Conservation (phyloP, 2,329 filamentous ascomycete genomes). For the Pseudogymnoascus sp. region DNA sequence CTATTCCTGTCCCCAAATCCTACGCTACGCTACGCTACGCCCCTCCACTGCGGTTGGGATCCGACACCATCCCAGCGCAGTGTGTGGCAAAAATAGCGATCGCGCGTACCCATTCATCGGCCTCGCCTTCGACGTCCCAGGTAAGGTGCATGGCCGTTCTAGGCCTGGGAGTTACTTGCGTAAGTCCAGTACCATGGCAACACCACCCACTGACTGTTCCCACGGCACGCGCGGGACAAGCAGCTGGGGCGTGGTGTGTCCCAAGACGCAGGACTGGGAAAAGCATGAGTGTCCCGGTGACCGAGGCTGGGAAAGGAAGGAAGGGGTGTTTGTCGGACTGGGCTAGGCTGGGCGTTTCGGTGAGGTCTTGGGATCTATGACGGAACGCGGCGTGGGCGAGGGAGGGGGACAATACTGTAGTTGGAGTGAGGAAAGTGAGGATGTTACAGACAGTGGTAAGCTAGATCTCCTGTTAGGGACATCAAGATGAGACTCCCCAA, state of each 20-base stretch:
- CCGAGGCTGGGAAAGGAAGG: too few relatives aligned
- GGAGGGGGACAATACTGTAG: too few relatives aligned
- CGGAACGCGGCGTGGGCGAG: too few relatives aligned
- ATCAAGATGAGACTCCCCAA: not conserved
- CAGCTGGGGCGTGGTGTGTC: not conserved
- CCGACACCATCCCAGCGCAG: not conserved
- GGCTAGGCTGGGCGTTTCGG: too few relatives aligned
- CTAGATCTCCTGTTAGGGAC: not conserved
- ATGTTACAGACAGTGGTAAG: too few relatives aligned
- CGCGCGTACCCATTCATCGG: too few relatives aligned
- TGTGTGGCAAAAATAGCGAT: not conserved
- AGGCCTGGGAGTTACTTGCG: not conserved
- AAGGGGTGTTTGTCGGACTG: too few relatives aligned
- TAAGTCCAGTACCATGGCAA: not conserved
- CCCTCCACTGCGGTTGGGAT: not conserved
- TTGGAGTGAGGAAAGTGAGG: too few relatives aligned
- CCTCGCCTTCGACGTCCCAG: not conserved
- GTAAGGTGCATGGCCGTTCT: not conserved
- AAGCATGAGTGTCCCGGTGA: too few relatives aligned
- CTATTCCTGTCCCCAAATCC: too few relatives aligned
- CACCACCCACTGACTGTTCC: not conserved
- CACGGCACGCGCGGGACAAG: not conserved
- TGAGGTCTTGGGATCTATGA: too few relatives aligned
- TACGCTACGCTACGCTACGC: too few relatives aligned
- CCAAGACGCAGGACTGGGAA: not conserved